A percentile compares a stretch with the other conserved stretches of the same genome.
These are phyloP conservation scores for Russula lepida DNA, from an alignment of 768 basidiomycete species.

Conservation along the genomic window DNA sequence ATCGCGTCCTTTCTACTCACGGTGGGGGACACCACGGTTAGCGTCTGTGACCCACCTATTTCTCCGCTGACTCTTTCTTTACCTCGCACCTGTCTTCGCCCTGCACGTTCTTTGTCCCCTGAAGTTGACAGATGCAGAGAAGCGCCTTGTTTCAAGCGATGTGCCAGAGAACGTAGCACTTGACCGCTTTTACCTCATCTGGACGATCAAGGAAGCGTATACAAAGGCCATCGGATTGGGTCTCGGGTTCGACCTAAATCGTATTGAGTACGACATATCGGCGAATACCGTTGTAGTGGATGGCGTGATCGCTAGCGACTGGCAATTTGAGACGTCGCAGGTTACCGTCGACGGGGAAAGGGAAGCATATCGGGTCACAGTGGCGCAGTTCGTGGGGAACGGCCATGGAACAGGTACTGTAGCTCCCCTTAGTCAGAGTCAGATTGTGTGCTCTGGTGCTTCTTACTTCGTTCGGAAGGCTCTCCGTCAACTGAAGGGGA, in stretches of 20 bases:
- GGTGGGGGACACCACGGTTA: conserved; percentile 61
- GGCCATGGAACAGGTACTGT: conserved; percentile 17
- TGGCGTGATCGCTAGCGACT: conserved; percentile 45
- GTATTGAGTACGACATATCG: conserved; percentile 61
- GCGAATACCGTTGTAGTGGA: conserved; percentile 51
- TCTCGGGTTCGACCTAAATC: conserved; percentile 71
- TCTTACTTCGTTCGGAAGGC: conserved; percentile 17
- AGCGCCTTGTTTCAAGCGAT: conserved; percentile 25
- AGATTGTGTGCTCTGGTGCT: conserved; percentile 13
- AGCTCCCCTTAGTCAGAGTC: conserved; percentile 6
- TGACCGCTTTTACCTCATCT: conserved; percentile 68
- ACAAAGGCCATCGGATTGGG: conserved; percentile 82
- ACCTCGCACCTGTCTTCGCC: background rate
- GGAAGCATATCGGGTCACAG: conserved; percentile 57
- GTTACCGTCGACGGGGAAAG: conserved; percentile 40
- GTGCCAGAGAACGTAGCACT: conserved; percentile 43
- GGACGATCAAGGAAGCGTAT: conserved; percentile 90
- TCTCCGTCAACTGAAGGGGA: conserved; percentile 10
- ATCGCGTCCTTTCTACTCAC: conserved; percentile 53
- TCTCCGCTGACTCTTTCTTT: background rate
- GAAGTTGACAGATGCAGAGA: conserved; percentile 38
- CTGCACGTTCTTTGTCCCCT: background rate
- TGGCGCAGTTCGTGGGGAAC: conserved; percentile 51
- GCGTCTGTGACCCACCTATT: conserved; percentile 16
- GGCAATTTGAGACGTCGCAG: conserved; percentile 60